phyloP scores from a whole-genome alignment of 495 filamentous ascomycete species.

The Astrothelium subdiscretum region DNA sequence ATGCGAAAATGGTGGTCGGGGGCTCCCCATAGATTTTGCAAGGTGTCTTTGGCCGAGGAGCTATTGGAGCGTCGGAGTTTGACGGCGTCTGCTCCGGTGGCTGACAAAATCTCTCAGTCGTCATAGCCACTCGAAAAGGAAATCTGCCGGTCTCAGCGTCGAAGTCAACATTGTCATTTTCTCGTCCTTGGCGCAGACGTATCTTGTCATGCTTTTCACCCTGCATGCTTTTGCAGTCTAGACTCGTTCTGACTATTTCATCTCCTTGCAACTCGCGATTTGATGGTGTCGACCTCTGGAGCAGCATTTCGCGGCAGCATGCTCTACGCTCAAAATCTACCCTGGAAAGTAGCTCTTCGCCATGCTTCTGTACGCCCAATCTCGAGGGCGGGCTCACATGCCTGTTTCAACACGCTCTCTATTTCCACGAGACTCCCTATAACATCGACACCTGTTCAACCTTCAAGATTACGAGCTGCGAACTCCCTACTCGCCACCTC shows the following conservation, averaged over 20 bases:
- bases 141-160: background rate
- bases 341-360: slow-evolving; percentile 38
- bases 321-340: slow-evolving; percentile 40
- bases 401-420: slow-evolving; percentile 4
- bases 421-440: background rate
- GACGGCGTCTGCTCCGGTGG: background rate
- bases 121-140: background rate
- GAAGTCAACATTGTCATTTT: background rate
- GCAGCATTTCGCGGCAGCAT: slow-evolving; percentile 21
- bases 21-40: no score
- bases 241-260: background rate
- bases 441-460: background rate
- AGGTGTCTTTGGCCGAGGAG: no score
- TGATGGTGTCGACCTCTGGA: background rate
- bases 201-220: background rate
- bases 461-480: slow-evolving; percentile 1
- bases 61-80: background rate
- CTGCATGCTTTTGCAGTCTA: background rate
- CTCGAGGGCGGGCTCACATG: background rate
- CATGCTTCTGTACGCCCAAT: slow-evolving; percentile 14
- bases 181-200: background rate
- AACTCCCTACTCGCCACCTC: slow-evolving; percentile 10
- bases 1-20: no score
- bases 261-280: background rate
- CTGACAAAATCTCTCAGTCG: slow-evolving; percentile 1